Evolutionary conservation across 2,329 filamentous ascomycete genomes (phyloP).

Genomic region (Fusarium ambrosium): DNA sequence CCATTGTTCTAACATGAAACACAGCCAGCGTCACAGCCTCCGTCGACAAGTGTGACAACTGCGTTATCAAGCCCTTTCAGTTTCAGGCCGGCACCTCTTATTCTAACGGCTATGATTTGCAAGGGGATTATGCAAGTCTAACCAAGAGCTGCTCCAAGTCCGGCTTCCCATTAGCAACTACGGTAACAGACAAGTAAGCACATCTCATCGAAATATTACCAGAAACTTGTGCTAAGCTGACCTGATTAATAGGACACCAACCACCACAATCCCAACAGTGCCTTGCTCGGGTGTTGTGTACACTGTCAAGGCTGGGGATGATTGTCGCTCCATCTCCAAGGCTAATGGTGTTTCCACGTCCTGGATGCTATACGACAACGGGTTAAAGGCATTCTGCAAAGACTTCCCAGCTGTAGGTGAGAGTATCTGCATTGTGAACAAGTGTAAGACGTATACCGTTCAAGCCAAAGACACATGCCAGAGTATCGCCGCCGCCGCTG

Average conservation of each 20-base stretch:
- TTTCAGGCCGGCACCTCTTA: conserved; percentile 3
- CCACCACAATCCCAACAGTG: not conserved
- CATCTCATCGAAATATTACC: not conserved
- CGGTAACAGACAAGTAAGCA: not conserved
- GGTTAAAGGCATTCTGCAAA: conserved; percentile 6
- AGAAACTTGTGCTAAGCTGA: not conserved
- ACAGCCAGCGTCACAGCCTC: not conserved
- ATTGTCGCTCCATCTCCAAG: conserved; percentile 17
- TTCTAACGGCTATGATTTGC: conserved; percentile 5
- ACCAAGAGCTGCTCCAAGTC: conserved; percentile 7
- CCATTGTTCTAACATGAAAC: not conserved
- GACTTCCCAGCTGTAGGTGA: not conserved
- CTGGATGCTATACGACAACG: conserved; percentile 24
- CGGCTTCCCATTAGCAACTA: conserved; percentile 9
- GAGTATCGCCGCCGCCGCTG: not conserved
- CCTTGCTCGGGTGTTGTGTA: conserved; percentile 6
- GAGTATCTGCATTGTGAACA: conserved; percentile 11
- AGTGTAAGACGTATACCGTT: conserved; percentile 12
- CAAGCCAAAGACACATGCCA: conserved; percentile 13
- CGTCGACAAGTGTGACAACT: conserved; percentile 1
- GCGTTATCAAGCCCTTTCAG: conserved; percentile 10
- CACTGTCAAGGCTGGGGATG: conserved; percentile 10
- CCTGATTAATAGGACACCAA: not conserved
- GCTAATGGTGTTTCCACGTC: conserved; percentile 12
- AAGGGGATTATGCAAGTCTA: not conserved